These are phyloP conservation scores for Phialemoniopsis sp. DNA, from an alignment of 2,329 filamentous ascomycete species.

Conservation along the genomic window DNA sequence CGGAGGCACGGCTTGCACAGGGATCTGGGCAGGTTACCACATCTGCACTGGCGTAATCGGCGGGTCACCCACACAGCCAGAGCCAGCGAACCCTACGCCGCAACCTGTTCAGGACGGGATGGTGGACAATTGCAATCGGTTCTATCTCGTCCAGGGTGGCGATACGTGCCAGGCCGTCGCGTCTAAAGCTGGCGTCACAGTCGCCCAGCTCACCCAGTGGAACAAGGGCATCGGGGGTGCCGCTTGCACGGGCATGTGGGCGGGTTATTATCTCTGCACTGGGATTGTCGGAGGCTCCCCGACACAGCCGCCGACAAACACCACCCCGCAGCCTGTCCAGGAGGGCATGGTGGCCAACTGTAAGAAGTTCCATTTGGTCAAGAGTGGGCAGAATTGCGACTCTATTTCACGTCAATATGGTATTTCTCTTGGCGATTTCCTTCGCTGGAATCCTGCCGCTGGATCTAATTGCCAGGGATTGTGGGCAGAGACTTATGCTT, in stretches of 20 bases:
- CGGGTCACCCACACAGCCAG: no score
- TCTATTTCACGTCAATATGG: no score
- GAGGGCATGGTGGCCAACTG: slow-evolving; percentile 5
- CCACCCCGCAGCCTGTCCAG: slow-evolving; percentile 3
- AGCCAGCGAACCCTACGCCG: no score
- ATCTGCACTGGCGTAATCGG: no score
- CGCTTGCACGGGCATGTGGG: neutral
- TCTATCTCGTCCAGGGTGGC: slow-evolving; percentile 1
- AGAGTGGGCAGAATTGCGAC: slow-evolving; percentile 3
- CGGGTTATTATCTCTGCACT: no score
- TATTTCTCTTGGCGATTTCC: no score
- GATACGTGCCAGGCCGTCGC: slow-evolving; percentile 4
- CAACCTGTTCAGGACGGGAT: slow-evolving; percentile 5
- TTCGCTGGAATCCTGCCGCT: no score
- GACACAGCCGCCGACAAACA: no score
- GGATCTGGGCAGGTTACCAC: no score
- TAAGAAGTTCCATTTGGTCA: slow-evolving; percentile 3
- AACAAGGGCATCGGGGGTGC: neutral
- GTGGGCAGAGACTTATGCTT: neutral
- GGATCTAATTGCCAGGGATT: no score
- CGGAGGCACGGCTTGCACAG: no score
- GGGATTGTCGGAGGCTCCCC: no score
- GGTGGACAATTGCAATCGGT: slow-evolving; percentile 4
- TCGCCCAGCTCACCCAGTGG: neutral
- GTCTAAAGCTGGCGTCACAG: neutral